Percentiles rank a stretch among this genome's conserved stretches.
phyloP scores from a whole-genome alignment of 2,329 filamentous ascomycete species.

The Aphanoascus verrucosus region DNA sequence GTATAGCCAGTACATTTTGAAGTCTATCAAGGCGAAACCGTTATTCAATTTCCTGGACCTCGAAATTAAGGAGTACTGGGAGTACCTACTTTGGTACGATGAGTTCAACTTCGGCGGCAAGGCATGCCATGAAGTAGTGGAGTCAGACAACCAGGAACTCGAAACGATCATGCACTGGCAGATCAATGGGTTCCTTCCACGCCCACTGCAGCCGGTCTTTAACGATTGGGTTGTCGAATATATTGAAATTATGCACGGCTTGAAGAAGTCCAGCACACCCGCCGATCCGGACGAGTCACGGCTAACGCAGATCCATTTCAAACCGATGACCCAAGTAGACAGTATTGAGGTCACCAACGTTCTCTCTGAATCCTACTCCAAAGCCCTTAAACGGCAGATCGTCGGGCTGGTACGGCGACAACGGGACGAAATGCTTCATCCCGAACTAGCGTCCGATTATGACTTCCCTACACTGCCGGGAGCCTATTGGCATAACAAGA shows the following conservation, averaged over 20 bases:
- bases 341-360: constrained; percentile 53
- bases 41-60: constrained; percentile 96
- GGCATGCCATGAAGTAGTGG: constrained; percentile 70
- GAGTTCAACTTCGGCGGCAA: constrained; percentile 98
- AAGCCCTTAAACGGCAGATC: constrained; percentile 82
- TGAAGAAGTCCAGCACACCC: constrained; percentile 61
- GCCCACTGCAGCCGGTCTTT: constrained; percentile 70
- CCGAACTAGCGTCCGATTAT: constrained; percentile 79
- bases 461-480: constrained; percentile 63
- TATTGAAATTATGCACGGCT: constrained; percentile 80
- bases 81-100: constrained; percentile 97
- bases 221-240: constrained; percentile 91
- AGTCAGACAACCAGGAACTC: constrained; percentile 64
- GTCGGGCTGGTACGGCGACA: constrained; percentile 70
- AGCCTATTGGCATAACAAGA: constrained; percentile 38
- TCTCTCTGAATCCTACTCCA: constrained; percentile 73
- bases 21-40: constrained; percentile 90
- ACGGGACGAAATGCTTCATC: constrained; percentile 78
- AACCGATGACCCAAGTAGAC: constrained; percentile 47
- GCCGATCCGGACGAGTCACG: constrained; percentile 48
- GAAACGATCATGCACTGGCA: constrained; percentile 99
- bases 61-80: constrained; percentile 98
- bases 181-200: constrained; percentile 76
- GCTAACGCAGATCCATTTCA: constrained; percentile 50
- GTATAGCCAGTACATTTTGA: constrained; percentile 94